Conservation (phyloP, 2,329 filamentous ascomycete species). For the Exophiala mesophila region DNA sequence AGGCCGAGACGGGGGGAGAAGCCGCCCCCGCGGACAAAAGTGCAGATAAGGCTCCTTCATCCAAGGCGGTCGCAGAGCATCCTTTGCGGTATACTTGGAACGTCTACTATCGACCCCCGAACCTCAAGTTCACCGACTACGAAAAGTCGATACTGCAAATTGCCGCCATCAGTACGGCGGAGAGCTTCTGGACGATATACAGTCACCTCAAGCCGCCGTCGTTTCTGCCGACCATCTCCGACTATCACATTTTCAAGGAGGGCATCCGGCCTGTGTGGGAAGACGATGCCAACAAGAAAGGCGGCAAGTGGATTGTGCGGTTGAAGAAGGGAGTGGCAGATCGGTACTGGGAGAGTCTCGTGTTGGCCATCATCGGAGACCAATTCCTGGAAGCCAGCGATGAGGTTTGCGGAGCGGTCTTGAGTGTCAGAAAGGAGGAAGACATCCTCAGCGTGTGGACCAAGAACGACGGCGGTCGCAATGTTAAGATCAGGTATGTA, state of each 20-base stretch:
- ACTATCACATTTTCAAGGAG: slow-evolving; percentile 97
- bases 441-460: slow-evolving; percentile 99
- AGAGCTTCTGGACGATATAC: slow-evolving; percentile 90
- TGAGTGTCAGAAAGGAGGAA: slow-evolving; percentile 91
- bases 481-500: slow-evolving; percentile 88
- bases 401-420: slow-evolving; percentile 89
- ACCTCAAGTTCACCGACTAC: slow-evolving; percentile 92
- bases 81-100: slow-evolving; percentile 84
- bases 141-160: slow-evolving; percentile 92
- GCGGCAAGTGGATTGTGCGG: slow-evolving; percentile 95
- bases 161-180: slow-evolving; percentile 72
- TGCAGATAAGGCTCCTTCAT: slow-evolving; percentile 31
- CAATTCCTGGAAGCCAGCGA: slow-evolving; percentile 90
- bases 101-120: slow-evolving; percentile 90
- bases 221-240: slow-evolving; percentile 79
- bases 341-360: slow-evolving; percentile 91
- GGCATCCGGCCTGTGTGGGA: slow-evolving; percentile 97
- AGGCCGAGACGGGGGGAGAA: slow-evolving; percentile 31
- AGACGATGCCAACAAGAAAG: slow-evolving; percentile 91
- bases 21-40: slow-evolving; percentile 38
- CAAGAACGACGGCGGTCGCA: slow-evolving; percentile 83
- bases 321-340: slow-evolving; percentile 97
- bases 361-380: slow-evolving; percentile 86
- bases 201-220: slow-evolving; percentile 86
- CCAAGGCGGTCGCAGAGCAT: slow-evolving; percentile 41